These are phyloP conservation scores for Apiospora marii DNA, from an alignment of 2,329 filamentous ascomycete genomes.

Conservation along the genomic window DNA sequence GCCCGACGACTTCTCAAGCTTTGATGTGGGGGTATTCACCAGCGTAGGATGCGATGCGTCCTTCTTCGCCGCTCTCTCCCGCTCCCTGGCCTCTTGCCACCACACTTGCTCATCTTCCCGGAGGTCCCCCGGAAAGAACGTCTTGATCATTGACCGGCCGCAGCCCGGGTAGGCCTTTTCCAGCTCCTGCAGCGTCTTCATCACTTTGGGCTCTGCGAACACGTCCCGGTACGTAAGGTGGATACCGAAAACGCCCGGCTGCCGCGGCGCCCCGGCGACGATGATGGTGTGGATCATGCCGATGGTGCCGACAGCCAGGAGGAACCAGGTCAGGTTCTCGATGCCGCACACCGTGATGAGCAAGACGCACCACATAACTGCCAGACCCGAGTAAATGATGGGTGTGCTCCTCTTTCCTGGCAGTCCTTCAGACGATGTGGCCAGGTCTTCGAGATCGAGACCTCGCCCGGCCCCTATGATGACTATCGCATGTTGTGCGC, in stretches of 20 bases:
- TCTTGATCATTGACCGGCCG: background rate
- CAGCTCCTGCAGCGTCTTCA: background rate
- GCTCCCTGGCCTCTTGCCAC: background rate
- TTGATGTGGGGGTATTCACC: background rate
- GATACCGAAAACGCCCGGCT: background rate
- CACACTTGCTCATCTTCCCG: background rate
- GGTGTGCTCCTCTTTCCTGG: background rate
- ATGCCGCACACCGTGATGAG: conserved; percentile 4
- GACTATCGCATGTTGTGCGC: background rate
- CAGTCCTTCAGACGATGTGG: background rate
- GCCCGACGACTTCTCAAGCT: background rate
- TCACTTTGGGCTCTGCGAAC: background rate
- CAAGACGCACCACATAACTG: background rate
- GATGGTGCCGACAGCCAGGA: background rate
- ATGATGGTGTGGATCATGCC: conserved; percentile 10
- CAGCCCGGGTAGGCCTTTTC: background rate
- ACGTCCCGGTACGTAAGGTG: background rate
- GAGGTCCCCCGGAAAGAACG: background rate
- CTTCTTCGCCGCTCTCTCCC: background rate
- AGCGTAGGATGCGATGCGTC: background rate
- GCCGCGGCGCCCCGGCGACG: background rate
- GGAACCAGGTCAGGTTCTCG: background rate
- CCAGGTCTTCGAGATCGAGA: background rate
- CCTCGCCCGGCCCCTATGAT: background rate
- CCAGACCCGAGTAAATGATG: background rate